These are phyloP conservation scores for Thalassiosira gravida DNA, from an alignment of 352 stramenopile genomes.

Conservation along the genomic window DNA sequence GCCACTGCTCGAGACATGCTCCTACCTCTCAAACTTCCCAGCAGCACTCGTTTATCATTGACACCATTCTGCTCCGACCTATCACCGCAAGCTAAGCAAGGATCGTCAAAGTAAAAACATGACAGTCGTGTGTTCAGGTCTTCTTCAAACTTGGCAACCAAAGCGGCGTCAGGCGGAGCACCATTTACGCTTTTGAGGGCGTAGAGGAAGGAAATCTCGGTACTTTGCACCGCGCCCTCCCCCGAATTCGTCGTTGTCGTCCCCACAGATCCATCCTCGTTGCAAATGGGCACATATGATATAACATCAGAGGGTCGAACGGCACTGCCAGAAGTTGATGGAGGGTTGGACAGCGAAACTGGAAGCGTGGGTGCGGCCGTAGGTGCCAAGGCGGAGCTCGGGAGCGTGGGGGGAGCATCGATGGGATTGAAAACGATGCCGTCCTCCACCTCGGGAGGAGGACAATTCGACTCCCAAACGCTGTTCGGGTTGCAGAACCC, in stretches of 20 bases:
- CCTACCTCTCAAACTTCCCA: background rate
- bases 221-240: conserved; percentile 9
- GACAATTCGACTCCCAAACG: conserved; percentile 38
- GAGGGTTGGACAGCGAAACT: conserved; percentile 2
- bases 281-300: conserved; percentile 42
- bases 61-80: too few species aligned
- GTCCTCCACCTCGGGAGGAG: background rate
- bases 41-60: conserved; percentile 11
- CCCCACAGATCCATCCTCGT: conserved; percentile 45
- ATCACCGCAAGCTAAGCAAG: conserved; percentile 40
- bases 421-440: background rate
- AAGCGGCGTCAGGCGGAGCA: background rate
- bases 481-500: conserved; percentile 54
- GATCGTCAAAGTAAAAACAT: conserved; percentile 48
- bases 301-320: background rate
- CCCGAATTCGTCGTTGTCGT: conserved; percentile 5
- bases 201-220: conserved; percentile 36
- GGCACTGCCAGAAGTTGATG: background rate
- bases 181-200: conserved; percentile 22
- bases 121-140: conserved; percentile 39
- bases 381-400: background rate
- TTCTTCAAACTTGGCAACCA: conserved; percentile 44
- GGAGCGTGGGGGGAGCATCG: background rate
- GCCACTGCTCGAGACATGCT: background rate
- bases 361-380: conserved; percentile 7